These are phyloP conservation scores for Suhomyces tanzawaensis DNA, from an alignment of 805 yeast species.

Conservation along the genomic window DNA sequence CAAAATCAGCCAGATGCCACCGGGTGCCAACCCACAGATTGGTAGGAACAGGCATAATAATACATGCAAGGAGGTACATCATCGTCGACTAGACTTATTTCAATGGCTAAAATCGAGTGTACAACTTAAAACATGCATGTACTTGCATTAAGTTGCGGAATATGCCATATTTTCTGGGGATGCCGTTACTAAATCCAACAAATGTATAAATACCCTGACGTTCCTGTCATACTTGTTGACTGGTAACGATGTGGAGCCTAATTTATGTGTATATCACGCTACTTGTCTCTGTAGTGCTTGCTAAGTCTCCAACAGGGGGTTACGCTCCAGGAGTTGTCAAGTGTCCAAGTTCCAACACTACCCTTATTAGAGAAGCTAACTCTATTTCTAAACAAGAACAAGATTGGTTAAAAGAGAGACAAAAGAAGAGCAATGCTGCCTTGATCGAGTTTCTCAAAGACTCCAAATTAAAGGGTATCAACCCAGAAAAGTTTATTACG, in stretches of 20 bases:
- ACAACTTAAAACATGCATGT: too few relatives aligned
- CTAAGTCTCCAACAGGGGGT: slow-evolving; percentile 21
- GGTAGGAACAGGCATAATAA: too few relatives aligned
- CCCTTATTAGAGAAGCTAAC: slow-evolving; percentile 25
- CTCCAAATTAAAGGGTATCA: slow-evolving; percentile 21
- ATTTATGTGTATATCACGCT: not conserved
- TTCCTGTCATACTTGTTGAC: not conserved
- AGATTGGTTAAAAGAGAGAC: slow-evolving; percentile 24
- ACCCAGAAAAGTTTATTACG: slow-evolving; percentile 20
- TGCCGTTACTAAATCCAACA: too few relatives aligned
- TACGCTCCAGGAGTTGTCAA: slow-evolving; percentile 31
- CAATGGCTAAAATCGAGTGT: too few relatives aligned
- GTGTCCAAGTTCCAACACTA: slow-evolving; percentile 21
- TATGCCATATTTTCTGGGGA: too few relatives aligned
- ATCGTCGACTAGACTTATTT: too few relatives aligned
- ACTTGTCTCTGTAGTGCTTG: slow-evolving; percentile 5
- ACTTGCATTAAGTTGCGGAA: too few relatives aligned
- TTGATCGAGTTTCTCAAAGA: slow-evolving; percentile 20
- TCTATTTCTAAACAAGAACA: slow-evolving; percentile 23
- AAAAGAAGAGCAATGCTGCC: slow-evolving; percentile 22
- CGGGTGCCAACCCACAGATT: too few relatives aligned
- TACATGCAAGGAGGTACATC: too few relatives aligned
- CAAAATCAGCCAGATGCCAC: too few relatives aligned
- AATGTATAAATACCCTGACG: too few relatives aligned
- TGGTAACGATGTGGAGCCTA: not conserved